Base-by-base conservation (phyloP, 2,329 filamentous ascomycete species). In the Aspergillus transmontanensis region DNA sequence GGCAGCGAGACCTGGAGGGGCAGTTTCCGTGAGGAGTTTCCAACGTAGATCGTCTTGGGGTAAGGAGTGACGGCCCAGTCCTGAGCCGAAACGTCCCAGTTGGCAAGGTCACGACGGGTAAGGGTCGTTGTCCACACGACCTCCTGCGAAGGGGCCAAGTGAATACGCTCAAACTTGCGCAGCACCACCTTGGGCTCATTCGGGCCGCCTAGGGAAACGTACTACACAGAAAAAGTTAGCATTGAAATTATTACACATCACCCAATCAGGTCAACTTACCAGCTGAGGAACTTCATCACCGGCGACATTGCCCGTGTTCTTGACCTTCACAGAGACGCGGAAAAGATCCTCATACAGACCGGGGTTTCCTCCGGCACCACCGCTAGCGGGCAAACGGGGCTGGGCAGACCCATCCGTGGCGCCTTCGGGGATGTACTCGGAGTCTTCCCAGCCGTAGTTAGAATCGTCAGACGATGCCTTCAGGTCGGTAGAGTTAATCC, bases 61-160 rank as follows among this genome's bases (percentile, higher is more conserved):
- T 86, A 82, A 26, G 80, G 71, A 34, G 80, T 82, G 59, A 89
- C 81, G 53, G 93, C 86, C 94, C 94, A 98, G 82, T 97, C 89
- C 83, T 97, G 94, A n/a, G 80, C 76, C 1, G 74, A 83, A 0
- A 86, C 81, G 69, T 97, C 92, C 94, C 94, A 97, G 81, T 93
- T 95, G 75, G 90, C 93, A 61, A 97, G 69, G 73, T 97, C 94
- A 61, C 93, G 88, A 45, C 94, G 86, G 6, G 89, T 93, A 60
- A 97, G 78, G 19, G 88, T 85, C 0, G 87, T 88, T 0, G 77
- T 83, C 81, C 95, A 96, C 2, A 83, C 86, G 4, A 81, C 83
- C 58, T 84, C 87, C 76, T 87, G 76, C n/a, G 92, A 92, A 0
- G 92, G 85, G 4, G 85, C 82, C 66, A 97, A 88, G 57, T 83